phyloP scores from a whole-genome alignment of 2,329 filamentous ascomycete genomes.

The Zalaria sp. region DNA sequence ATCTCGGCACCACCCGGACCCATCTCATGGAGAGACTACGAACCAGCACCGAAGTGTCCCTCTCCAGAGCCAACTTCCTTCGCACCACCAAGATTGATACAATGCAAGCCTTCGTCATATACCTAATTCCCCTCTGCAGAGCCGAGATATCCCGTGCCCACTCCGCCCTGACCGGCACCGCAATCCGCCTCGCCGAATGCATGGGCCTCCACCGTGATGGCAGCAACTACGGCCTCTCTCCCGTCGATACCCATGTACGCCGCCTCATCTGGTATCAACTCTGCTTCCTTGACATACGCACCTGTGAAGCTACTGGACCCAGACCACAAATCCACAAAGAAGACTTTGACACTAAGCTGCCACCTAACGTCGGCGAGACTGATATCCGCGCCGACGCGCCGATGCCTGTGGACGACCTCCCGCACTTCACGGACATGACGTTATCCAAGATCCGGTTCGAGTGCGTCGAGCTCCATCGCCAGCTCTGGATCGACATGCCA shows the following conservation, averaged over 20 bases:
- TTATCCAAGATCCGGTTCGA: constrained; percentile 57
- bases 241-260: constrained; percentile 57
- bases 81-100: constrained; percentile 60
- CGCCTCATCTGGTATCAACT: constrained; percentile 66
- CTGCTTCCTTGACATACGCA: constrained; percentile 61
- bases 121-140: constrained; percentile 60
- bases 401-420: constrained; percentile 29
- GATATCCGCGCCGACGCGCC: constrained; percentile 36
- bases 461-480: constrained; percentile 57
- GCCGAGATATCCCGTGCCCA: constrained; percentile 60
- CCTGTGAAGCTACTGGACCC: constrained; percentile 61
- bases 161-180: constrained; percentile 56
- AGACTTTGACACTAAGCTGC: constrained; percentile 61
- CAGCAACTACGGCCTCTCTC: constrained; percentile 47
- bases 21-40: constrained; percentile 49
- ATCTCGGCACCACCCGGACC: constrained; percentile 43
- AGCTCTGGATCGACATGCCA: constrained; percentile 55
- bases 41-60: constrained; percentile 50
- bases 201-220: constrained; percentile 65
- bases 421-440: constrained; percentile 54
- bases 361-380: constrained; percentile 54
- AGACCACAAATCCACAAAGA: constrained; percentile 56
- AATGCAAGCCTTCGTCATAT: constrained; percentile 64
- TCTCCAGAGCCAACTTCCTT: constrained; percentile 57
- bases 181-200: constrained; percentile 60